Evolutionary conservation across 163 green algal species (phyloP).

Genomic region (Scenedesmus sp.): DNA sequence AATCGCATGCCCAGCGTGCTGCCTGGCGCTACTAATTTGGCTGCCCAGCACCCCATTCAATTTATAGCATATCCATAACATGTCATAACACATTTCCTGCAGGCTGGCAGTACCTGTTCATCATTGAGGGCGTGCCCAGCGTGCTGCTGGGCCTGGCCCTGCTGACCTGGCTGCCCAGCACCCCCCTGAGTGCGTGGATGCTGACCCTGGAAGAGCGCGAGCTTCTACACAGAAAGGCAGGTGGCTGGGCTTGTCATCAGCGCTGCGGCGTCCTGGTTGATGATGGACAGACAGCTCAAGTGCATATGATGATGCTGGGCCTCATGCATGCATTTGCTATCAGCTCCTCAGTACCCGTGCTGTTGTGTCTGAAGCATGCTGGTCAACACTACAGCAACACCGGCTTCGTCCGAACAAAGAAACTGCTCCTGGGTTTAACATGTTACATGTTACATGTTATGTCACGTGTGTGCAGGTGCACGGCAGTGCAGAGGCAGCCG

Average conservation of each 20-base stretch:
- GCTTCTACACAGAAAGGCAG: slow-evolving; percentile 1
- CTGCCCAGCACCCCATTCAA: no score
- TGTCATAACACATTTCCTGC: background rate
- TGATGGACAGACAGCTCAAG: no score
- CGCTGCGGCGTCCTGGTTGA: no score
- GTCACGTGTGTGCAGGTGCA: slow-evolving; percentile 3
- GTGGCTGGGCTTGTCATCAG: background rate
- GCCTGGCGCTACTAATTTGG: no score
- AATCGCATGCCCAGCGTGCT: no score
- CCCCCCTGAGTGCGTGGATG: slow-evolving; percentile 19
- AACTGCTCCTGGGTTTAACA: background rate
- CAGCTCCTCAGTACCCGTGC: background rate
- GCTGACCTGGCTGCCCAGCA: background rate
- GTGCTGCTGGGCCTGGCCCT: background rate
- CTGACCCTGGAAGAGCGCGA: background rate
- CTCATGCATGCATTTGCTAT: background rate
- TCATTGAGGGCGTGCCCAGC: slow-evolving; percentile 16
- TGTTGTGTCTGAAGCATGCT: no score
- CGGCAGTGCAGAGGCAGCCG: slow-evolving; percentile 8
- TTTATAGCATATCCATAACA: background rate
- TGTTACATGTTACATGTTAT: no score
- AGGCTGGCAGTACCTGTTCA: slow-evolving; percentile 31
- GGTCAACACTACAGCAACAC: no score
- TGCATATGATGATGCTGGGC: no score
- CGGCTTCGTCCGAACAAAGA: no score